phyloP scores from a whole-genome alignment of 805 yeast genomes.

The Yarrowia sp. region DNA sequence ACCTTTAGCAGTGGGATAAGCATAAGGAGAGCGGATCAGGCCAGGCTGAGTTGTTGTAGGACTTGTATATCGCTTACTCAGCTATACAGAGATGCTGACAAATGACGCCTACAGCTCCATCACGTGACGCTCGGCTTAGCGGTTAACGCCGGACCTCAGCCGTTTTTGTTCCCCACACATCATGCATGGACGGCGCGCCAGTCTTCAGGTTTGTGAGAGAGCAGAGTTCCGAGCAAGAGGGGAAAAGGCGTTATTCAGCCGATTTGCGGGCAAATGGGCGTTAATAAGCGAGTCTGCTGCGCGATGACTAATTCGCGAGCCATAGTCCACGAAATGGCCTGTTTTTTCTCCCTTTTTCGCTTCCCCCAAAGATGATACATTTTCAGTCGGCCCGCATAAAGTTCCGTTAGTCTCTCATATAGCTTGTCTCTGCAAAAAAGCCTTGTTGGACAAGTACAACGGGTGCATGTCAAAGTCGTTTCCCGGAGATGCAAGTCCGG shows the following conservation, averaged over 20 bases:
- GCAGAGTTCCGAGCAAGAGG: too few relatives aligned
- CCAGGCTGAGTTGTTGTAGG: too few relatives aligned
- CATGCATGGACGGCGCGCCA: neutral
- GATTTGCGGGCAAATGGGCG: too few relatives aligned
- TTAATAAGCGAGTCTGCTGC: too few relatives aligned
- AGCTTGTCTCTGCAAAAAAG: constrained; percentile 8
- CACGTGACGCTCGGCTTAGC: constrained; percentile 2
- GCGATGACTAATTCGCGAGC: too few relatives aligned
- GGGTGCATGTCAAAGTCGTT: neutral
- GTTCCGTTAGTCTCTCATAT: neutral
- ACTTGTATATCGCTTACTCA: neutral
- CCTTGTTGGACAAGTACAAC: neutral
- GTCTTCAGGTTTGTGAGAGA: neutral
- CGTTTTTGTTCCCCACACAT: constrained; percentile 9
- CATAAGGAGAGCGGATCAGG: too few relatives aligned
- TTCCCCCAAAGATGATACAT: too few relatives aligned
- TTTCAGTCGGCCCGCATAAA: neutral
- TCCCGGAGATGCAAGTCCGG: constrained; percentile 6
- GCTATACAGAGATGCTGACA: too few relatives aligned
- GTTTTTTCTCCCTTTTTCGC: too few relatives aligned
- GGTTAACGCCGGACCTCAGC: constrained; percentile 10
- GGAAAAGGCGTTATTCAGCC: too few relatives aligned
- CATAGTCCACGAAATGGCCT: too few relatives aligned
- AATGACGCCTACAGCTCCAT: too few relatives aligned
- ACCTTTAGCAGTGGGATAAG: neutral